phyloP scores from a whole-genome alignment of 179 eudicot genomes.

The Silene noctiflora region DNA sequence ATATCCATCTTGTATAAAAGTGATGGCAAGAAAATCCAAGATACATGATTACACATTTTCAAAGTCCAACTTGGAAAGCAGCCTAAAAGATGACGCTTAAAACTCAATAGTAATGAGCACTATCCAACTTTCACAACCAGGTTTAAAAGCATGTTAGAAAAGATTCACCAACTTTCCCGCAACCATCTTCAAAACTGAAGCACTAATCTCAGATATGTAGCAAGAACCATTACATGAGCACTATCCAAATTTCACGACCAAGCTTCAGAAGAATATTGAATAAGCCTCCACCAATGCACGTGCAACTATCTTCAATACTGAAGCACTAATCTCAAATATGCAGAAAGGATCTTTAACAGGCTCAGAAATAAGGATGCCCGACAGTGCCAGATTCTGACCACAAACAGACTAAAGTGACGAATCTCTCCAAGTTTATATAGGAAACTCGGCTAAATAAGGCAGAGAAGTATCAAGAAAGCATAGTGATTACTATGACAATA shows the following conservation, averaged over 20 bases:
- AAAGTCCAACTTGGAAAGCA: background rate
- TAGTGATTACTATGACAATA: background rate
- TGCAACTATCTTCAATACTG: background rate
- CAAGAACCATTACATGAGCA: background rate
- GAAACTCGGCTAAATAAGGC: background rate
- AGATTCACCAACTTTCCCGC: background rate
- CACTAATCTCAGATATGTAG: background rate
- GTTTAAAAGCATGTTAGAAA: background rate
- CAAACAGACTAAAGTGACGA: background rate
- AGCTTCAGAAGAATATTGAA: background rate
- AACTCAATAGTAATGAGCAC: background rate
- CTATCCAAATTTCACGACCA: background rate
- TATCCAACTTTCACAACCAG: background rate
- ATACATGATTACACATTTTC: slow-evolving; percentile 1
- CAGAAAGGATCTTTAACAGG: background rate
- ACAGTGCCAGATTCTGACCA: background rate
- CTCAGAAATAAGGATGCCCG: background rate
- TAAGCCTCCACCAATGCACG: background rate
- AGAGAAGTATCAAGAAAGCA: background rate
- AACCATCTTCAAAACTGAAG: background rate
- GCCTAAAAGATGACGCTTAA: background rate
- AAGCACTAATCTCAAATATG: background rate
- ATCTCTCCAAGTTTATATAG: background rate
- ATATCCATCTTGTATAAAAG: background rate
- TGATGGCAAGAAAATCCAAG: background rate